Evolutionary conservation across 225 moss, liverwort and hornwort species (phyloP).

Genomic region (Rhytidiadelphus loreus): DNA sequence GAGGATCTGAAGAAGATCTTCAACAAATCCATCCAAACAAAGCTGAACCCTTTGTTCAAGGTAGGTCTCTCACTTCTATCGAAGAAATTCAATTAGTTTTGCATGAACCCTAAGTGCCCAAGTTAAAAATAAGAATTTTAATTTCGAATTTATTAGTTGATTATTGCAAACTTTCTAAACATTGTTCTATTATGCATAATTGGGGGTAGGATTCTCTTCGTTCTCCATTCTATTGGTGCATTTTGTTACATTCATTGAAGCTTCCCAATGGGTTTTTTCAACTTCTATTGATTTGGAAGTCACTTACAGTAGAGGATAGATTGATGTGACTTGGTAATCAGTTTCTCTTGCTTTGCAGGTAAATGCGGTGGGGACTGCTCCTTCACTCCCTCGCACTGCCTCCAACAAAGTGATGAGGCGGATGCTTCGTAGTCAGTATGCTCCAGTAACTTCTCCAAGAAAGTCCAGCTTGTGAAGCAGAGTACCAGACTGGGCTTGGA

Average conservation of each 20-base stretch:
- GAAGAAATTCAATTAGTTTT: neutral
- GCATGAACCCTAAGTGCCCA: neutral
- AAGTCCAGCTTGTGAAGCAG: slow-evolving; percentile 27
- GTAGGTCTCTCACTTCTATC: neutral
- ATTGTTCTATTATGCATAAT: neutral
- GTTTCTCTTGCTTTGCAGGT: slow-evolving; percentile 17
- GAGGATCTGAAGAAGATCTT: slow-evolving; percentile 37
- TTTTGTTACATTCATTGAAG: neutral
- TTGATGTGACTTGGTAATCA: neutral
- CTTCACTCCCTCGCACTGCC: slow-evolving; percentile 52
- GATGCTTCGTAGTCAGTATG: slow-evolving; percentile 35
- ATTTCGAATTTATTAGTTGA: neutral
- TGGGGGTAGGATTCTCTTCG: neutral
- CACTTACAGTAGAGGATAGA: neutral
- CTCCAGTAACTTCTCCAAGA: slow-evolving; percentile 8
- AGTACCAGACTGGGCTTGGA: neutral
- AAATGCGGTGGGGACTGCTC: slow-evolving; percentile 26
- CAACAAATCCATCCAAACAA: slow-evolving; percentile 33
- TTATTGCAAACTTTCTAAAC: neutral
- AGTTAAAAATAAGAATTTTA: neutral
- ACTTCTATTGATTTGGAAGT: neutral
- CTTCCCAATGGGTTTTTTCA: neutral
- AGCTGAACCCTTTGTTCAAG: slow-evolving; percentile 56
- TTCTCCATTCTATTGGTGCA: neutral
- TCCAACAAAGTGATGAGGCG: slow-evolving; percentile 69